These are phyloP conservation scores for Boletus semigastroideus DNA, from an alignment of 1,284 basidiomycete species.

Conservation along the genomic window DNA sequence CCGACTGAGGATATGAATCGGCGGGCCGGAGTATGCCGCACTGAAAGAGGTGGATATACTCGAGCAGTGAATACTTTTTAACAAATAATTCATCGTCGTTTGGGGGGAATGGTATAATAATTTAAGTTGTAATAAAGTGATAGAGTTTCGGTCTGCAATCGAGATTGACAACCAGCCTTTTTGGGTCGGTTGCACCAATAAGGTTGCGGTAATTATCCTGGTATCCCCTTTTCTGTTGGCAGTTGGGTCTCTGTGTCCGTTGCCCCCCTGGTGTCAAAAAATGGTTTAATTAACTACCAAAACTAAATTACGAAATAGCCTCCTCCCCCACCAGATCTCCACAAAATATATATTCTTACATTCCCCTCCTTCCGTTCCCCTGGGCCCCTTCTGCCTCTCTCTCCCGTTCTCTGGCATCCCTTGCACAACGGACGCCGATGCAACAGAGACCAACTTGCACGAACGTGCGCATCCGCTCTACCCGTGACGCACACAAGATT, in stretches of 20 bases:
- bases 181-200: conserved; percentile 39
- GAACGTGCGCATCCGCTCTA: conserved; percentile 71
- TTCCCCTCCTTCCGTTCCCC: conserved; percentile 11
- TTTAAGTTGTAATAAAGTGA: conserved; percentile 42
- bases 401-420: conserved; percentile 2
- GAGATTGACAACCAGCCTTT: conserved; percentile 41
- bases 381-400: neutral
- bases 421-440: conserved; percentile 32
- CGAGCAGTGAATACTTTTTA: neutral
- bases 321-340: conserved; percentile 32
- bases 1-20: conserved; percentile 9
- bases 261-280: conserved; percentile 27
- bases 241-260: conserved; percentile 18
- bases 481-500: conserved; percentile 75
- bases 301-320: conserved; percentile 30
- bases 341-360: conserved; percentile 31
- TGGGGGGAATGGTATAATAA: conserved; percentile 11
- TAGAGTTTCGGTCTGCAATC: conserved; percentile 37
- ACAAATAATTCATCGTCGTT: conserved; percentile 6
- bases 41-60: neutral
- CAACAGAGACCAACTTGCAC: conserved; percentile 69
- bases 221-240: conserved; percentile 25
- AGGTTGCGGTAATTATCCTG: conserved; percentile 36
- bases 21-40: conserved; percentile 22
- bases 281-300: conserved; percentile 43